Evolutionary conservation across 352 stramenopile species (phyloP).

Genomic region (Blastocystis hominis): DNA sequence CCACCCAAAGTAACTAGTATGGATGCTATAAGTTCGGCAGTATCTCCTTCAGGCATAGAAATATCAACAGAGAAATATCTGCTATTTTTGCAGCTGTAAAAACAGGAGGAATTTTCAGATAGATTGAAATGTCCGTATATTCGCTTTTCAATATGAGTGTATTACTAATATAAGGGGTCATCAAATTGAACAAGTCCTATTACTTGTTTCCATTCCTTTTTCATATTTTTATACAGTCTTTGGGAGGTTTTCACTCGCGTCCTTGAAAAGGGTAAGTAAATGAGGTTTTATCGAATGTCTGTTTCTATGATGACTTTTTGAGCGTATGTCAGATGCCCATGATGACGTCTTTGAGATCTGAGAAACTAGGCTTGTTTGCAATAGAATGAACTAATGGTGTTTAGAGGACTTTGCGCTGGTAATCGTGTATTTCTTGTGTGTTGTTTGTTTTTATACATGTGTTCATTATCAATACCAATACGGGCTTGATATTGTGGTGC

Average conservation of each 20-base stretch:
- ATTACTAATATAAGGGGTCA: neutral
- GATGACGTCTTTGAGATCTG: slow-evolving; percentile 57
- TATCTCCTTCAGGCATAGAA: slow-evolving; percentile 18
- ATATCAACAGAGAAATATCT: no score
- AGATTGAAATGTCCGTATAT: neutral
- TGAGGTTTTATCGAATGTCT: neutral
- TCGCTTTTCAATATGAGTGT: neutral
- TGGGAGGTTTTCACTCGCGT: neutral
- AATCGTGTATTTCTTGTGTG: neutral
- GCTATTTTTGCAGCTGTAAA: neutral
- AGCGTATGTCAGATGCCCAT: slow-evolving; percentile 51
- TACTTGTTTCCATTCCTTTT: neutral
- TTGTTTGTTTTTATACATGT: neutral
- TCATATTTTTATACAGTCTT: neutral
- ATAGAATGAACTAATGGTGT: neutral
- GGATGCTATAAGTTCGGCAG: neutral
- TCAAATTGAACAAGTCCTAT: neutral
- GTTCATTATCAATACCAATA: neutral
- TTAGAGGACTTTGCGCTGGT: neutral
- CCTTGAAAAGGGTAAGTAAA: slow-evolving; percentile 2
- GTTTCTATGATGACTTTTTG: slow-evolving; percentile 30
- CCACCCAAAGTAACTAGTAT: neutral
- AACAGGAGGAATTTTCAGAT: neutral
- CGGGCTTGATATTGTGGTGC: neutral
- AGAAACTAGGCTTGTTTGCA: neutral